Base-by-base conservation (phyloP, 257 asterid genomes). In the Catharanthus roseus region DNA sequence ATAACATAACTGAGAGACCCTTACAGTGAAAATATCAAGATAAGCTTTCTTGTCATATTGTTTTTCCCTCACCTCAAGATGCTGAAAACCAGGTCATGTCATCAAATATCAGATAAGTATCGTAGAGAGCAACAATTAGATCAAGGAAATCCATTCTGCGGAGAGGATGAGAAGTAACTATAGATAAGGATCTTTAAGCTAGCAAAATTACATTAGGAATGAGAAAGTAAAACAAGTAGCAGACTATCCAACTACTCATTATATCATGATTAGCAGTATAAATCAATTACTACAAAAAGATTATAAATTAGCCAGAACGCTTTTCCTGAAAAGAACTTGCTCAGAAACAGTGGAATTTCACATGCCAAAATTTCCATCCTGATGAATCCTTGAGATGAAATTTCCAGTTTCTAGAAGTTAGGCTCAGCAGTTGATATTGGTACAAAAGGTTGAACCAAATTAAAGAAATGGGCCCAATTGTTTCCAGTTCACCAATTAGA, bases 21-120 rank as follows among this genome's bases (percentile, higher is more conserved):
- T 89, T 82, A 93, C 97, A 33, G 90, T 84, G 88, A 79, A 93
- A 53, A 93, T 80, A 72, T 91, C 92, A 13, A 91, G 81, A 68
- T 83, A 91, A 33, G 74, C 90, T 83, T 93, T 93, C 86, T 79
- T 54, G 85, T 93, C 99, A 54, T 93, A 93, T 83, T 91, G 99
- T 82, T 93, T 90, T 88, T 93, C 99, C 84, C 99, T 84, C 80
- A 91, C 96, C 83, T 93, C 96, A 64, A 93, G 97, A 83, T 89
- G 29, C 97, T 93, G 82, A 34, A 79, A 29, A 69, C 31, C 67
- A 55, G 58, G 64, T 72, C 47, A 77, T 21, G 18, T 51, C 7
- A 61, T 33, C 13, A 53, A 24, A 64, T 36, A 67, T 57, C 61
- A 31, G 5, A 42, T 61, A 54, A 26, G n/a, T 39, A 19, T 42